A percentile compares a stretch with the other conserved stretches of the same genome.
Conservation (phyloP, 202 grass and related monocot genomes). For the Sporobolus alterniflorus region DNA sequence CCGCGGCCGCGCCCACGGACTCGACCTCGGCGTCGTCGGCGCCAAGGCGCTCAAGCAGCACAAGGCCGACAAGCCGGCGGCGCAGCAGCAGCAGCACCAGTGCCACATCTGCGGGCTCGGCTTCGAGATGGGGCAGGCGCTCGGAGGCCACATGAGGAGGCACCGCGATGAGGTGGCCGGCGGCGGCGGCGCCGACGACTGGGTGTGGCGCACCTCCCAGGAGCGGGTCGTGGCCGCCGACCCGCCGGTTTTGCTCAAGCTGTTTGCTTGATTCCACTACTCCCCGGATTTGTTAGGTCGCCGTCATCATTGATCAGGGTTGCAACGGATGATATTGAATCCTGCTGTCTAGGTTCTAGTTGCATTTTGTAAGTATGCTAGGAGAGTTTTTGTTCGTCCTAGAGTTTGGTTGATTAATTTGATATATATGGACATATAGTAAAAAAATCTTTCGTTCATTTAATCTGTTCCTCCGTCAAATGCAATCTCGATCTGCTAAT, state of each 20-base stretch:
- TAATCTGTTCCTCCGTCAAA: too few species aligned
- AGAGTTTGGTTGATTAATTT: too few species aligned
- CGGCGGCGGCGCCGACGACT: neutral
- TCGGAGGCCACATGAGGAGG: slow-evolving; percentile 75
- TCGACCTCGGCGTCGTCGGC: slow-evolving; percentile 41
- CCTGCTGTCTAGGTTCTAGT: too few species aligned
- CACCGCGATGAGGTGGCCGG: slow-evolving; percentile 51
- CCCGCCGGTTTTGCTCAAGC: slow-evolving; percentile 38
- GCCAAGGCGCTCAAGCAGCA: slow-evolving; percentile 29
- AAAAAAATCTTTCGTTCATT: too few species aligned
- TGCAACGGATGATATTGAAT: neutral
- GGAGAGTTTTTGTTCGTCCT: neutral
- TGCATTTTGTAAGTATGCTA: neutral
- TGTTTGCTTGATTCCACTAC: slow-evolving; percentile 20
- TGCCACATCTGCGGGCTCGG: slow-evolving; percentile 51
- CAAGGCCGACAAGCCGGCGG: neutral
- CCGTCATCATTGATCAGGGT: neutral
- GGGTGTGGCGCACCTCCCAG: slow-evolving; percentile 30
- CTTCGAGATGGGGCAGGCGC: slow-evolving; percentile 76
- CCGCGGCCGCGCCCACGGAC: slow-evolving; percentile 33
- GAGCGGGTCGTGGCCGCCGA: neutral
- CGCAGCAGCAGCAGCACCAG: slow-evolving; percentile 20
- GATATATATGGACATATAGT: too few species aligned
- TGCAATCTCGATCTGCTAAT: too few species aligned
- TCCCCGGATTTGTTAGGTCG: neutral